Evolutionary conservation across 2,329 filamentous ascomycete genomes (phyloP).

Genomic region (Scedosporium apiospermum): DNA sequence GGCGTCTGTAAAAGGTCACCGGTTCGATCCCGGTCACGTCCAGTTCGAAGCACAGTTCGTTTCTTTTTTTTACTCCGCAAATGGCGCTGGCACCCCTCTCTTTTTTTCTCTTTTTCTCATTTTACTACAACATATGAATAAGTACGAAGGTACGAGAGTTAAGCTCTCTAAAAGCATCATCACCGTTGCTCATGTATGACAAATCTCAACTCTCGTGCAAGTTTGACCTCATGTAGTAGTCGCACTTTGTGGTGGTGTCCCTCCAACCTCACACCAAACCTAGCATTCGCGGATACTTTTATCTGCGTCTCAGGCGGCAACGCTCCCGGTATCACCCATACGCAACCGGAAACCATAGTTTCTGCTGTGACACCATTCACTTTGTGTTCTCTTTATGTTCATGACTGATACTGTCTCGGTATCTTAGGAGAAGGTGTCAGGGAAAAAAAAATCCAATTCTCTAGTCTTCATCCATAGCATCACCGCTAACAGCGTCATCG

Average conservation of each 20-base stretch:
- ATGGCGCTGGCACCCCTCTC: no score
- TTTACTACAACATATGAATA: not conserved
- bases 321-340: not conserved
- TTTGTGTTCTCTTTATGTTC: not conserved
- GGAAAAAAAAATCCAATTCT: not conserved
- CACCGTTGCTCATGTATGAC: no score
- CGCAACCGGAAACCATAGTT: not conserved
- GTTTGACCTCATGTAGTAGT: not conserved
- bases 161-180: no score
- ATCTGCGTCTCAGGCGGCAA: not conserved
- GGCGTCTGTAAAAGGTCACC: constrained; percentile 2
- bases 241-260: no score
- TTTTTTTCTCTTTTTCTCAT: not conserved
- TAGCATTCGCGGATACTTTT: not conserved
- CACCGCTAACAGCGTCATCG: constrained; percentile 26
- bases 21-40: constrained; percentile 2
- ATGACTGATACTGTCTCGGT: not conserved
- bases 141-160: no score
- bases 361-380: not conserved
- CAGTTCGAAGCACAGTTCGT: not conserved
- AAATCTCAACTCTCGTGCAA: not conserved
- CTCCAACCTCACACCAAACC: not conserved
- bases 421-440: not conserved
- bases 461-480: constrained; percentile 31
- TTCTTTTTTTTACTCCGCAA: not conserved